Percentiles rank a stretch among this genome's conserved stretches.
Evolutionary conservation across 768 basidiomycete genomes (phyloP).

Genomic region (Hirschioporus abietinus): DNA sequence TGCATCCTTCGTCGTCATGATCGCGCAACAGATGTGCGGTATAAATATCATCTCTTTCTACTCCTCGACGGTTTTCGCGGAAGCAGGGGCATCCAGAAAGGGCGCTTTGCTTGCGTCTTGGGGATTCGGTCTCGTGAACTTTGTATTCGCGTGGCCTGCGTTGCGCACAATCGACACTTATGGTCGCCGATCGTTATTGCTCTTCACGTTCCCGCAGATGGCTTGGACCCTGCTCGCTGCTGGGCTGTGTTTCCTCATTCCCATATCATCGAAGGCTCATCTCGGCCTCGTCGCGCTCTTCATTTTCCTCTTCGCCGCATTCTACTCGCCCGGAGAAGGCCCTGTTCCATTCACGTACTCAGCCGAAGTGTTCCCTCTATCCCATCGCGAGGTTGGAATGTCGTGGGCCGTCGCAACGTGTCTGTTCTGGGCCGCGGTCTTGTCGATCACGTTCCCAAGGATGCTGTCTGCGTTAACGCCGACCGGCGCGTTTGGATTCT

Average conservation of each 20-base stretch:
- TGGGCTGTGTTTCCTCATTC: constrained; percentile 67
- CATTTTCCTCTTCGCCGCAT: constrained; percentile 33
- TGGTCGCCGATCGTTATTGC: constrained; percentile 69
- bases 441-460: constrained; percentile 56
- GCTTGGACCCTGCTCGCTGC: constrained; percentile 66
- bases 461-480: constrained; percentile 40
- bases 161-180: constrained; percentile 66
- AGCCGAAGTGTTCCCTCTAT: constrained; percentile 26
- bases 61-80: constrained; percentile 29
- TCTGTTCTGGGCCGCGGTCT: constrained; percentile 49
- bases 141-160: constrained; percentile 61
- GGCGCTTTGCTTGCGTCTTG: constrained; percentile 56
- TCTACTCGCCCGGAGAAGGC: constrained; percentile 13
- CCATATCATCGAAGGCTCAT: constrained; percentile 25
- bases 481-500: constrained; percentile 46
- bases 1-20: constrained; percentile 29
- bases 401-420: constrained; percentile 50
- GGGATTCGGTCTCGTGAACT: constrained; percentile 66
- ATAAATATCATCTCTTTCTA: constrained; percentile 33
- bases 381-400: constrained; percentile 25
- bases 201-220: constrained; percentile 82
- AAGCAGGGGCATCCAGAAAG: constrained; percentile 22
- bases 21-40: constrained; percentile 28
- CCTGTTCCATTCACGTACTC: constrained; percentile 29
- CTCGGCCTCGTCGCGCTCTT: constrained; percentile 36